Evolutionary conservation across 352 stramenopile species (phyloP).

Genomic region (Peronosclerospora sorghi): DNA sequence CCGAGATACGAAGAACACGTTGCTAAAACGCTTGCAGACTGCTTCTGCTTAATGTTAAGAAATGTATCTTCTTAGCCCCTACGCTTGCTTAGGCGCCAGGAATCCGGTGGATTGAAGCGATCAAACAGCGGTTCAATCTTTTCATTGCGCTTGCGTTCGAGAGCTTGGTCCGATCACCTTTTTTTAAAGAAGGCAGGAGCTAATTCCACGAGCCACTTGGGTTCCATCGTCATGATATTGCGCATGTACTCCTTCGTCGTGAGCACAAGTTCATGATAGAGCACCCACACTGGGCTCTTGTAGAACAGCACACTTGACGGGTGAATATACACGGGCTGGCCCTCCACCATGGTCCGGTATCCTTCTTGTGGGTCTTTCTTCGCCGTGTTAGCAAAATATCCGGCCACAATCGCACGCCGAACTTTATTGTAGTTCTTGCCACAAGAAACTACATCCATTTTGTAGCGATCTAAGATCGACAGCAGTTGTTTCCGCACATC

Average conservation of each 20-base stretch:
- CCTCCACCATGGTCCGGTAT: slow-evolving; percentile 97
- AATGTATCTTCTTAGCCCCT: slow-evolving; percentile 59
- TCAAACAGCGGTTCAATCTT: slow-evolving; percentile 99
- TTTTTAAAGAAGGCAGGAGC: slow-evolving; percentile 94
- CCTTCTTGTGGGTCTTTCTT: slow-evolving; percentile 99
- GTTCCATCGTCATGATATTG: slow-evolving; percentile 99
- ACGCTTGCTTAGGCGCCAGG: slow-evolving; percentile 94
- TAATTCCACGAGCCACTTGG: slow-evolving; percentile 98
- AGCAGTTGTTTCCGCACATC: slow-evolving; percentile 99
- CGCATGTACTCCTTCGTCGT: slow-evolving; percentile 99
- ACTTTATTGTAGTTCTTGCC: slow-evolving; percentile 96
- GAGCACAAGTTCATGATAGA: slow-evolving; percentile 97
- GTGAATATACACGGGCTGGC: slow-evolving; percentile 98
- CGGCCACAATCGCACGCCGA: slow-evolving; percentile 94
- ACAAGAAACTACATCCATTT: slow-evolving; percentile 95
- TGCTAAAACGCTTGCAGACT: not conserved
- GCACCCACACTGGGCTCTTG: slow-evolving; percentile 96
- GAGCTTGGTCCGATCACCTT: slow-evolving; percentile 95
- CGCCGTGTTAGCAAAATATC: slow-evolving; percentile 98
- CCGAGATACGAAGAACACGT: slow-evolving; percentile 1
- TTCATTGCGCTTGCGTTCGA: slow-evolving; percentile 97
- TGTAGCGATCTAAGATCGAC: slow-evolving; percentile 98
- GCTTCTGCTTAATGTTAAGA: slow-evolving; percentile 1
- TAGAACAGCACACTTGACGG: slow-evolving; percentile 97
- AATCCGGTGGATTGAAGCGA: slow-evolving; percentile 94